phyloP scores from a whole-genome alignment of 371 early-diverging fungal species.

The Rhizopus delemar region DNA sequence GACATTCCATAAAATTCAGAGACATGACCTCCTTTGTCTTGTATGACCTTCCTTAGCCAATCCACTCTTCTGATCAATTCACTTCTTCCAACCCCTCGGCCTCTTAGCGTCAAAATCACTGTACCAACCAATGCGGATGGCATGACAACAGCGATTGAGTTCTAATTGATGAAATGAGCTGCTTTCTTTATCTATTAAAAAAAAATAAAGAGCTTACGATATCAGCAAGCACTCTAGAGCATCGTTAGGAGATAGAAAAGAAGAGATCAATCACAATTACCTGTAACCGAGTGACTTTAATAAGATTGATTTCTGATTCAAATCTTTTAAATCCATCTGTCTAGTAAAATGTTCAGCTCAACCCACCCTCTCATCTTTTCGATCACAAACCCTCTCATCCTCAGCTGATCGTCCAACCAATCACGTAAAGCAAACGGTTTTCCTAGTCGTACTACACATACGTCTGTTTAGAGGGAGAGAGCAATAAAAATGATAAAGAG shows the following conservation, averaged over 20 bases:
- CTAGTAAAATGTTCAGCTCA: slow-evolving; percentile 10
- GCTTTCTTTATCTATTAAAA: neutral
- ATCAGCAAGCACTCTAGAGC: slow-evolving; percentile 65
- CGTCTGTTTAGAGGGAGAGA: slow-evolving; percentile 2
- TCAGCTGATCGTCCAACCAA: slow-evolving; percentile 66
- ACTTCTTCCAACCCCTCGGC: slow-evolving; percentile 80
- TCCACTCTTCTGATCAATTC: slow-evolving; percentile 82
- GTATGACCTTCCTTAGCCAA: slow-evolving; percentile 74
- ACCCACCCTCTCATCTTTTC: neutral
- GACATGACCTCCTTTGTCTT: slow-evolving; percentile 76
- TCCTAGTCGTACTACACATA: slow-evolving; percentile 69
- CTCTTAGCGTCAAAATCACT: slow-evolving; percentile 79
- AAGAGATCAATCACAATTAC: slow-evolving; percentile 24
- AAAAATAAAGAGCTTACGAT: slow-evolving; percentile 49
- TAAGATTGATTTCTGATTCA: slow-evolving; percentile 40
- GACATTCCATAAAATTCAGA: slow-evolving; percentile 81
- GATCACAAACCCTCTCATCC: slow-evolving; percentile 44
- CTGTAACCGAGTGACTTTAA: slow-evolving; percentile 60
- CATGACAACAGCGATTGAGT: slow-evolving; percentile 76
- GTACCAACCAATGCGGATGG: slow-evolving; percentile 86
- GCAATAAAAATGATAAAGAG: neutral
- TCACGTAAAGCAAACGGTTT: slow-evolving; percentile 72
- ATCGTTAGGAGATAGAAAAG: neutral
- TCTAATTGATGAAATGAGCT: slow-evolving; percentile 29
- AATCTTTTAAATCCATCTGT: slow-evolving; percentile 35